Percentiles rank a stretch among this genome's conserved stretches.
These are phyloP conservation scores for Parmelia sp. DNA, from an alignment of 495 filamentous ascomycete species.

Conservation along the genomic window DNA sequence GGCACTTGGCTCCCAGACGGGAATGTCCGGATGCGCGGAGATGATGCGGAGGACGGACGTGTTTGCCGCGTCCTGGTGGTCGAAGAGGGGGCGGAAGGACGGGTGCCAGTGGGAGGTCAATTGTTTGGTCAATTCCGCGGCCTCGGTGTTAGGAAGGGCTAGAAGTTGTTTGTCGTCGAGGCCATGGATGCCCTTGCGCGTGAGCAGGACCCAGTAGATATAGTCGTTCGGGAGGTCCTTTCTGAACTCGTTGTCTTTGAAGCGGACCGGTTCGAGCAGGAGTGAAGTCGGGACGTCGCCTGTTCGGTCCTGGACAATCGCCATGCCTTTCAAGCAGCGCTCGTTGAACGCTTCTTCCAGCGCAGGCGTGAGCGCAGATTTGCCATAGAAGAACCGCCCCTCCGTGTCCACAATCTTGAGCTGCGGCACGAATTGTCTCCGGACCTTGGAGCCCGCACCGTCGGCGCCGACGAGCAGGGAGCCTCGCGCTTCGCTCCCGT, in stretches of 20 bases:
- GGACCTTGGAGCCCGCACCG: constrained; percentile 37
- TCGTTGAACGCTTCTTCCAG: constrained; percentile 26
- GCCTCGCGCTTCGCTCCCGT: constrained; percentile 35
- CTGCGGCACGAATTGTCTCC: constrained; percentile 39
- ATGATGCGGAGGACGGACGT: constrained; percentile 33
- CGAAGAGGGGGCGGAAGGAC: constrained; percentile 33
- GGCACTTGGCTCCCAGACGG: constrained; percentile 30
- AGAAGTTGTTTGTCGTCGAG: constrained; percentile 27
- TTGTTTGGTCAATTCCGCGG: constrained; percentile 25
- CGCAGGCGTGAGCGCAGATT: constrained; percentile 34
- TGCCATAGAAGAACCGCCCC: constrained; percentile 40
- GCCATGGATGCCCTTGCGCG: constrained; percentile 24
- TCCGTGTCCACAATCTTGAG: constrained; percentile 39
- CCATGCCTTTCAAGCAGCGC: constrained; percentile 30
- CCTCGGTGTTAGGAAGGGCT: constrained; percentile 21
- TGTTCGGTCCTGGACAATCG: constrained; percentile 26
- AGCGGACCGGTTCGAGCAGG: constrained; percentile 35
- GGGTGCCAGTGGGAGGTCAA: constrained; percentile 32
- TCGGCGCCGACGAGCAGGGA: constrained; percentile 43
- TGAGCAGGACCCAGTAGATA: constrained; percentile 37
- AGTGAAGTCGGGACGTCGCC: constrained; percentile 29
- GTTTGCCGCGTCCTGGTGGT: constrained; percentile 32
- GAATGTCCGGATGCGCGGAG: constrained; percentile 37
- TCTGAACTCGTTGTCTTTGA: constrained; percentile 17
- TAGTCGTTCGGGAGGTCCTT: constrained; percentile 31